Conservation (phyloP, 129 eudicot species). For the Cynara cardunculus region DNA sequence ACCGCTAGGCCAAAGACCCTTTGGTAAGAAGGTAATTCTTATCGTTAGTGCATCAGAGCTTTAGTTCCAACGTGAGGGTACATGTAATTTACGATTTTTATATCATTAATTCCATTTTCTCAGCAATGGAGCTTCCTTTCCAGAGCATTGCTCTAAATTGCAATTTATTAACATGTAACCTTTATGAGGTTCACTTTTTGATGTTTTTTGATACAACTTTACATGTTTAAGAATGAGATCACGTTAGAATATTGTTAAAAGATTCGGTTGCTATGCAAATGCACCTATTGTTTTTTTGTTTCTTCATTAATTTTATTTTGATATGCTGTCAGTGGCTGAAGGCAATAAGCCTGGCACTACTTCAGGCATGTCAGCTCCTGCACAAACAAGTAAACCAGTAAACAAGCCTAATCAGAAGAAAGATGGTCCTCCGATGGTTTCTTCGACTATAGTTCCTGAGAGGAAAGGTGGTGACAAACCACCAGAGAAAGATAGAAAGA, state of each 20-base stretch:
- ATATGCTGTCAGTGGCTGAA: conserved; percentile 32
- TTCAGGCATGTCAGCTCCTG: conserved; percentile 28
- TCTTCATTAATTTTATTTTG: neutral
- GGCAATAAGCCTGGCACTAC: conserved; percentile 31
- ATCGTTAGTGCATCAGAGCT: no score
- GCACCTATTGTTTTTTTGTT: neutral
- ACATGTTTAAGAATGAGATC: conserved; percentile 2
- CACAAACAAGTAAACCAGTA: conserved; percentile 35
- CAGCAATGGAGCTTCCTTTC: no score
- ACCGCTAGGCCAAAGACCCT: no score
- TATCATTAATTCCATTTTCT: no score
- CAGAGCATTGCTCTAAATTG: neutral
- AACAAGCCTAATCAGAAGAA: conserved; percentile 52
- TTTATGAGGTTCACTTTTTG: neutral
- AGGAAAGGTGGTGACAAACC: conserved; percentile 63
- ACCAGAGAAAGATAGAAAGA: conserved; percentile 77
- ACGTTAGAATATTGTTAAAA: neutral
- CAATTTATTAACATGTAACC: neutral
- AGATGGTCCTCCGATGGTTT: conserved; percentile 38
- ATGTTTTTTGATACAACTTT: neutral
- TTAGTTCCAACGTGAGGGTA: no score
- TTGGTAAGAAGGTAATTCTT: no score
- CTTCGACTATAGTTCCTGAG: conserved; percentile 51
- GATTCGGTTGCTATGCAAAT: conserved; percentile 1
- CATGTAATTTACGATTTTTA: no score